Conservation (phyloP, 2,329 filamentous ascomycete species). For the Ophiostoma montium region DNA sequence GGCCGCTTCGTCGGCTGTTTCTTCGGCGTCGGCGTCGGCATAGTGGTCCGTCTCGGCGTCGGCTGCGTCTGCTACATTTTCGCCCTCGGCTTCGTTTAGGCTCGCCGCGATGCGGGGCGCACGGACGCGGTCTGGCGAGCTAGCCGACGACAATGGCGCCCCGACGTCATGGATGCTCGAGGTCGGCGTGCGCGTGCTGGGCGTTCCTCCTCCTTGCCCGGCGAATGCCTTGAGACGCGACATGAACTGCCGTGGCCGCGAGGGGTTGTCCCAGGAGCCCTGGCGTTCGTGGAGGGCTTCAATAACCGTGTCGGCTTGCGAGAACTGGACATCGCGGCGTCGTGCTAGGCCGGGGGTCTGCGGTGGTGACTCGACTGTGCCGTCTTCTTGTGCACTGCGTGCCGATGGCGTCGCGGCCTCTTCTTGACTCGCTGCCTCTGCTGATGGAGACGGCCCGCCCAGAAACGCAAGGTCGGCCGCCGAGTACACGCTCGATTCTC, state of each 20-base stretch:
- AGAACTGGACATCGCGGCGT: constrained; percentile 65
- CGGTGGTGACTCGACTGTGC: constrained; percentile 5
- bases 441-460: not conserved
- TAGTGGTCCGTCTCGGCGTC: constrained; percentile 25
- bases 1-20: constrained; percentile 66
- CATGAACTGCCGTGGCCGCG: constrained; percentile 55
- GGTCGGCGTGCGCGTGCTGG: constrained; percentile 29
- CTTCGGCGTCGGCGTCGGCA: constrained; percentile 58
- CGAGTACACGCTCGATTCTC: not conserved
- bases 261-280: constrained; percentile 51
- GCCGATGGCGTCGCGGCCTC: not conserved
- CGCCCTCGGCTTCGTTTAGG: constrained; percentile 37
- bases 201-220: constrained; percentile 31
- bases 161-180: constrained; percentile 14
- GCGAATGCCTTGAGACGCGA: constrained; percentile 65
- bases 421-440: not conserved
- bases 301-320: constrained; percentile 34
- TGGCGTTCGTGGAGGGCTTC: constrained; percentile 32
- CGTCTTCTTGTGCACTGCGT: not conserved
- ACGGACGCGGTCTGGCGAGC: constrained; percentile 33
- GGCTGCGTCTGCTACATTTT: not conserved
- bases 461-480: not conserved
- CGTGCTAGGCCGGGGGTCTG: constrained; percentile 16
- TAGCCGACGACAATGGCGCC: constrained; percentile 26
- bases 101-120: constrained; percentile 18